phyloP scores from a whole-genome alignment of 495 filamentous ascomycete genomes.

The Astrothelium subdiscretum region DNA sequence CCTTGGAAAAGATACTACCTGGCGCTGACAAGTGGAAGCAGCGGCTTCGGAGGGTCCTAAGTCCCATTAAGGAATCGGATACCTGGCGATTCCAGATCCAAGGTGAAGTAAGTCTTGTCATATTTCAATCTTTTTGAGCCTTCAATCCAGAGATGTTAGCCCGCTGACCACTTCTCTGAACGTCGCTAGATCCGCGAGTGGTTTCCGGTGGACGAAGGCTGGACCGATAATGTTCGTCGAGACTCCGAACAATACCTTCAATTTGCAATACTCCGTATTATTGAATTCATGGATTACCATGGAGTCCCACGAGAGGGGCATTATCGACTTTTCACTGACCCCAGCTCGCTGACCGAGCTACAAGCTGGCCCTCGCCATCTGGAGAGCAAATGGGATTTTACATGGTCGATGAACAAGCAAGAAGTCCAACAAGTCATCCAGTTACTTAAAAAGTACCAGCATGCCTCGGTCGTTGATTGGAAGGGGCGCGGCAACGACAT shows the following conservation, averaged over 20 bases:
- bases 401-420: background rate
- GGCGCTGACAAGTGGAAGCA: background rate
- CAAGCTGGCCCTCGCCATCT: background rate
- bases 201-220: background rate
- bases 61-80: background rate
- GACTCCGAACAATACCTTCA: background rate
- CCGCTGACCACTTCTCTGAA: no score
- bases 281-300: background rate
- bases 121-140: no score
- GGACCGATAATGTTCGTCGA: background rate
- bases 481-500: background rate
- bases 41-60: background rate
- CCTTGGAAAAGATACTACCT: background rate
- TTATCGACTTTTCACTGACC: background rate
- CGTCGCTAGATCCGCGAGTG: background rate
- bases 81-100: background rate
- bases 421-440: background rate
- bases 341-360: background rate
- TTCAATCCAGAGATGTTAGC: no score
- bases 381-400: background rate
- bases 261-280: background rate
- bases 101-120: background rate
- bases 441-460: background rate
- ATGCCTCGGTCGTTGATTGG: background rate
- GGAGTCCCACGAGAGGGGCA: background rate